Base-by-base conservation (phyloP, 2,329 filamentous ascomycete genomes). In the Beauveria sp. region DNA sequence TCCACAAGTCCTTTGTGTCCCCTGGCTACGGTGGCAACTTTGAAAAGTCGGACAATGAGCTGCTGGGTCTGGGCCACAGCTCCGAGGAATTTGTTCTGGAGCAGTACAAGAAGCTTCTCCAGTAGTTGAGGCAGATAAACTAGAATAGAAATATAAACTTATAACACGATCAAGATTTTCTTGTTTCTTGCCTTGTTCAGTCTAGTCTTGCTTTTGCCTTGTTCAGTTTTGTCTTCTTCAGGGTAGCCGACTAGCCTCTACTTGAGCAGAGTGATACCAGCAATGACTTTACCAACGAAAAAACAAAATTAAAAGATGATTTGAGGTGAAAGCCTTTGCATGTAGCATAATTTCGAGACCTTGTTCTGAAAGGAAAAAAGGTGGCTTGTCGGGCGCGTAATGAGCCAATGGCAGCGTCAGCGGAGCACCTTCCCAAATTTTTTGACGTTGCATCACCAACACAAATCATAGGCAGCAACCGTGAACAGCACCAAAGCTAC, bases 1-100 rank as follows among this genome's bases (percentile, higher is more conserved):
- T 80, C 0, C 67, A 64, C 58, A 66, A 70, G 5, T 59, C 69
- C 0, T 52, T 78, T 20, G 69, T 74, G 26, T 70, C 70, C 2
- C 67, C 71, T 0, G 66, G 63, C 0, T 75, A 75, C 51, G 73
- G 73, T 5, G 56, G 66, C 4, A 70, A 68, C 28, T 75, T 72
- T 56, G 62, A 70, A 12, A 74, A 74, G 66, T 66, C 69, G 20
- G 77, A 80, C 62, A 79, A 78, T 51, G 74, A 74, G 64, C 66
- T 82, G 14, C 62, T 83, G 1, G 80, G 79, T 0, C 42, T 83
- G 20, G 73, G 75, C 68, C 67, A 70, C 5, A 67, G 76, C 60
- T 75, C 70, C 0, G 74, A 80, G 9, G 72, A 70, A 9, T 74
- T 78, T 26, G 54, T 82, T 5, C 69, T 74, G 63, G 72, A 70